A percentile compares a stretch with the other conserved stretches of the same genome.
phyloP scores from a whole-genome alignment of 768 basidiomycete species.

The Kwoniella shandongensis region DNA sequence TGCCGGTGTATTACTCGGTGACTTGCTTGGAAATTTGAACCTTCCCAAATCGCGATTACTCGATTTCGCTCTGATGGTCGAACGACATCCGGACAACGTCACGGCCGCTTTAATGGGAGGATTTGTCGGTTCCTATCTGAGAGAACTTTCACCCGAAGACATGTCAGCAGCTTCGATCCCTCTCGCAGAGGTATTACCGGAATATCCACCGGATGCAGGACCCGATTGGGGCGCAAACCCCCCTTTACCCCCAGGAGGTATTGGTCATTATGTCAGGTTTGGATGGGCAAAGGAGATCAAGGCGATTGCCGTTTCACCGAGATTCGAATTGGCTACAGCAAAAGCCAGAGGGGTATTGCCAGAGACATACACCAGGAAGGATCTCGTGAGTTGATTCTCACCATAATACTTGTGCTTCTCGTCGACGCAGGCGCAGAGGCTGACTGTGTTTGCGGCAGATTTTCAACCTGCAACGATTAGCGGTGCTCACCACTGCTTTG shows the following conservation, averaged over 20 bases:
- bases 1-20: constrained; percentile 87
- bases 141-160: constrained; percentile 79
- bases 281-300: constrained; percentile 79
- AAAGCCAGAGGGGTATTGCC: constrained; percentile 91
- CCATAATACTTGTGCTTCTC: too few relatives aligned
- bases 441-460: constrained; percentile 61
- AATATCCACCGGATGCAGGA: constrained; percentile 89
- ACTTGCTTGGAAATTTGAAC: constrained; percentile 72
- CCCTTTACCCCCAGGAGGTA: constrained; percentile 80
- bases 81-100: constrained; percentile 98
- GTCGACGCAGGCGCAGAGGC: not conserved
- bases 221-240: constrained; percentile 88
- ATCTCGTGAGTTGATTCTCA: constrained; percentile 84
- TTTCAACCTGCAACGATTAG: constrained; percentile 94
- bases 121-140: constrained; percentile 92
- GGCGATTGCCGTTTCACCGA: constrained; percentile 89
- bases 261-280: constrained; percentile 91
- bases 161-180: constrained; percentile 84
- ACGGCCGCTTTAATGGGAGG: constrained; percentile 95
- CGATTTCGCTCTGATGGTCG: constrained; percentile 98
- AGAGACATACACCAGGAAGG: constrained; percentile 76
- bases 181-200: constrained; percentile 90
- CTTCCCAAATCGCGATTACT: constrained; percentile 73
- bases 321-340: constrained; percentile 94
- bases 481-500: constrained; percentile 92